Evolutionary conservation across 2,329 filamentous ascomycete genomes (phyloP).

Genomic region (Fonsecaea pugnacius): DNA sequence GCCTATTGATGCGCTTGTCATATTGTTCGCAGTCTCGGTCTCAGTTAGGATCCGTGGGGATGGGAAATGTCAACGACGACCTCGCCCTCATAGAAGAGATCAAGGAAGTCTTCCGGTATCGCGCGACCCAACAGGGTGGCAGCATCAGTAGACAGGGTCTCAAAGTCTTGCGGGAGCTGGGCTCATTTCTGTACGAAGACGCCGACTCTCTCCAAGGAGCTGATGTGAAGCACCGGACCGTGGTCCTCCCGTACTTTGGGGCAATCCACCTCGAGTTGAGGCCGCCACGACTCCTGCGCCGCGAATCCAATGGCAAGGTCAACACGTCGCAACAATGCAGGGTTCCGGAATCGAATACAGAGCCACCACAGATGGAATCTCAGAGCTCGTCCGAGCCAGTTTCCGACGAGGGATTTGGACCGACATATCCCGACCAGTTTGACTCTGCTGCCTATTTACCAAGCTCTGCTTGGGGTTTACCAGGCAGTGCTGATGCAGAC

Average conservation of each 20-base stretch:
- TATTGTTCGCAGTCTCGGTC: slow-evolving; percentile 9
- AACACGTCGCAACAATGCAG: no score
- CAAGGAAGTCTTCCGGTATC: slow-evolving; percentile 36
- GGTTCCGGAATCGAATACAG: neutral
- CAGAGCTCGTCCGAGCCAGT: slow-evolving; percentile 5
- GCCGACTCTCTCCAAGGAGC: neutral
- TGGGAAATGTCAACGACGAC: slow-evolving; percentile 26
- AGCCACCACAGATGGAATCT: slow-evolving; percentile 1
- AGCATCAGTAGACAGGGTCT: slow-evolving; percentile 34
- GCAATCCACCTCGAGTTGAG: slow-evolving; percentile 33
- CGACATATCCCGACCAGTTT: neutral
- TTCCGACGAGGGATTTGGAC: slow-evolving; percentile 7
- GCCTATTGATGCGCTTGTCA: slow-evolving; percentile 25
- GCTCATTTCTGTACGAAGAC: slow-evolving; percentile 30
- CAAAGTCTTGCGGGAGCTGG: slow-evolving; percentile 32
- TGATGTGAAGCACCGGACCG: slow-evolving; percentile 24
- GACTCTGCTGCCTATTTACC: neutral
- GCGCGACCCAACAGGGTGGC: slow-evolving; percentile 31
- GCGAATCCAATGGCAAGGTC: neutral
- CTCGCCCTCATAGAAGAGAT: slow-evolving; percentile 32
- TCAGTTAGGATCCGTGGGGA: neutral
- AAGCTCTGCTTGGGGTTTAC: neutral
- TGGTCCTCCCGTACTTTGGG: slow-evolving; percentile 36
- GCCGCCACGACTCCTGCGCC: slow-evolving; percentile 16
- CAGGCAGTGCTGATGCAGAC: neutral